Base-by-base conservation (phyloP, 2,329 filamentous ascomycete genomes). In the Neonectria faginata region DNA sequence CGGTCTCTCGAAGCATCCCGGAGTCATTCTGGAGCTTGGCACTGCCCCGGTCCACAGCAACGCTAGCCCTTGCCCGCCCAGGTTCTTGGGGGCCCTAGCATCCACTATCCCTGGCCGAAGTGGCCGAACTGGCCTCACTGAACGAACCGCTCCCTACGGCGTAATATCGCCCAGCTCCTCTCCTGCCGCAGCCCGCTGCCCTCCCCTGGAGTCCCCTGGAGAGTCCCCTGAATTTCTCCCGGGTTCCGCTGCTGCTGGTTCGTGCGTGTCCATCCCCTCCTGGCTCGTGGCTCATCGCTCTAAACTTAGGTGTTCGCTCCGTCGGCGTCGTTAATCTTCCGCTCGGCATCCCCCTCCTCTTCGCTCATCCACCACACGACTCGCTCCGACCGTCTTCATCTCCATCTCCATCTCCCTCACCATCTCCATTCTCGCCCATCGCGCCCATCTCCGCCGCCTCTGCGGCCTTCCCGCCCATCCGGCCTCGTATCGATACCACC, bases 251-350 rank as follows among this genome's bases (percentile, higher is more conserved):
- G 63, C 52, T 48, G 57, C 53, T 68, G 65, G 70, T 68, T 66
- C 70, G 70, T 73, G 70, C 70, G 67, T 71, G 61, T 71, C 68
- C 5, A 25, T 25, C 25, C 25, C 67, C 67, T 70, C 67, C 57
- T 70, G 52, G 50, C 25, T 36, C 36, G 50, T 62, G 53, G 65
- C 62, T 65, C 62, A 53, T 70, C 57, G 65, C 63, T 64, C 63
- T 61, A 61, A 64, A 64, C 51, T 64, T 57, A 60, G 52, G 62
- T 57, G 53, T 64, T 42, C 62, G 58, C 62, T 56, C 57, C 55
- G 42, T 54, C 60, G 66, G 70, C 65, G 63, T 67, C 67, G 54
- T 72, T 70, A 66, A 73, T 71, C 71, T 60, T 73, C 65, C 70
- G 56, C 60, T 71, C 65, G 64, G 60, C 56, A 56, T 69, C 60